phyloP scores from a whole-genome alignment of 805 yeast genomes.

The Metschnikowia dekortorum region DNA sequence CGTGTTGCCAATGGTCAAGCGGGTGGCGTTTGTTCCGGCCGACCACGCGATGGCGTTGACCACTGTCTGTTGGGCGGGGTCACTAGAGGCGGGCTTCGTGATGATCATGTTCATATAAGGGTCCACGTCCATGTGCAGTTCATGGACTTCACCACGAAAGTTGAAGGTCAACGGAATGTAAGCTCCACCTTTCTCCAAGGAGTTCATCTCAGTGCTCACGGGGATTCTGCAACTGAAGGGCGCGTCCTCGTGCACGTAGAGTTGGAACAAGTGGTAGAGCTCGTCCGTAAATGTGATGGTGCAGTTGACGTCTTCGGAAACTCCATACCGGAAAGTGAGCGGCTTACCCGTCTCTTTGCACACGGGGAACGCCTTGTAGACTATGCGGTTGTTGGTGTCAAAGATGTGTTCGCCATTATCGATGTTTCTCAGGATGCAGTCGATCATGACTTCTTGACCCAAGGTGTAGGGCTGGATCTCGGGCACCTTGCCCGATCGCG shows the following conservation, averaged over 20 bases:
- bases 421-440: slow-evolving; percentile 64
- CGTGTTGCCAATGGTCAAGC: slow-evolving; percentile 62
- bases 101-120: slow-evolving; percentile 50
- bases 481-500: slow-evolving; percentile 37
- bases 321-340: slow-evolving; percentile 49
- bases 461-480: slow-evolving; percentile 29
- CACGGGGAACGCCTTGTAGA: slow-evolving; percentile 54
- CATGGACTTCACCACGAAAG: slow-evolving; percentile 62
- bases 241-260: slow-evolving; percentile 71
- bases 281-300: slow-evolving; percentile 61
- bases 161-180: slow-evolving; percentile 58
- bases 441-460: slow-evolving; percentile 45
- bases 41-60: slow-evolving; percentile 57
- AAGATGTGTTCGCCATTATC: slow-evolving; percentile 74
- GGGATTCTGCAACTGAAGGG: slow-evolving; percentile 70
- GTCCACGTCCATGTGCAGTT: slow-evolving; percentile 66
- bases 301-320: slow-evolving; percentile 51
- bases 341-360: slow-evolving; percentile 66
- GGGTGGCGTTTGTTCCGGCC: slow-evolving; percentile 55
- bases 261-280: slow-evolving; percentile 62
- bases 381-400: slow-evolving; percentile 54
- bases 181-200: slow-evolving; percentile 42
- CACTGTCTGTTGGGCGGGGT: slow-evolving; percentile 35
- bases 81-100: slow-evolving; percentile 29
- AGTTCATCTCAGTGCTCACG: slow-evolving; percentile 39